Percentiles rank a stretch among this genome's conserved stretches.
These are phyloP conservation scores for Starmerella roubikii DNA, from an alignment of 805 yeast genomes.

Conservation along the genomic window DNA sequence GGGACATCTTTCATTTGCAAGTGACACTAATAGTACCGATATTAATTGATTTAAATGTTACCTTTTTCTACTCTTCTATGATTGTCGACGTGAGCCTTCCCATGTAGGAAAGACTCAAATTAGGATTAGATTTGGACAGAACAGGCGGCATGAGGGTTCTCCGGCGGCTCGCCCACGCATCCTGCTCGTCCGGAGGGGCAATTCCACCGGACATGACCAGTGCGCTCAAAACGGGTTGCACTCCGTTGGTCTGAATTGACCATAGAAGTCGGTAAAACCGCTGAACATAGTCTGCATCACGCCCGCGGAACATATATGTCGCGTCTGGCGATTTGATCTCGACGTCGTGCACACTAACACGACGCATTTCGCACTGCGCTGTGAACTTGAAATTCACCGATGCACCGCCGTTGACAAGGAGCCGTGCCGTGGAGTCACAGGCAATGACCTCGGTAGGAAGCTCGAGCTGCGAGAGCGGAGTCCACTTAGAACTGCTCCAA, in stretches of 20 bases:
- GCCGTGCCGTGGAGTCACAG: constrained; percentile 1
- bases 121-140: constrained; percentile 11
- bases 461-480: constrained; percentile 21
- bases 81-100: constrained; percentile 14
- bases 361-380: constrained; percentile 15
- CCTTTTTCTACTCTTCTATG: constrained; percentile 13
- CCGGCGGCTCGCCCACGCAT: constrained; percentile 5
- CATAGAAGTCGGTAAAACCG: constrained; percentile 14
- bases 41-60: neutral
- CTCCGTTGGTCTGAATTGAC: constrained; percentile 14
- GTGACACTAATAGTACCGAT: neutral
- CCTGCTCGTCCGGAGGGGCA: constrained; percentile 3
- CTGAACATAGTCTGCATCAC: constrained; percentile 17
- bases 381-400: constrained; percentile 7
- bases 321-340: constrained; percentile 17
- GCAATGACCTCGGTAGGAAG: constrained; percentile 16
- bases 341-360: constrained; percentile 19
- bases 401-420: constrained; percentile 5
- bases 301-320: constrained; percentile 21
- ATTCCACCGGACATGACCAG: neutral
- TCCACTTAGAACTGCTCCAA: constrained; percentile 19
- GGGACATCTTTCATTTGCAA: constrained; percentile 15
- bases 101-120: constrained; percentile 6
- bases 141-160: constrained; percentile 17
- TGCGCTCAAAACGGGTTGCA: constrained; percentile 2